A percentile compares a stretch with the other conserved stretches of the same genome.
phyloP scores from a whole-genome alignment of 2,329 filamentous ascomycete species.

The Celoporthe dispersa region DNA sequence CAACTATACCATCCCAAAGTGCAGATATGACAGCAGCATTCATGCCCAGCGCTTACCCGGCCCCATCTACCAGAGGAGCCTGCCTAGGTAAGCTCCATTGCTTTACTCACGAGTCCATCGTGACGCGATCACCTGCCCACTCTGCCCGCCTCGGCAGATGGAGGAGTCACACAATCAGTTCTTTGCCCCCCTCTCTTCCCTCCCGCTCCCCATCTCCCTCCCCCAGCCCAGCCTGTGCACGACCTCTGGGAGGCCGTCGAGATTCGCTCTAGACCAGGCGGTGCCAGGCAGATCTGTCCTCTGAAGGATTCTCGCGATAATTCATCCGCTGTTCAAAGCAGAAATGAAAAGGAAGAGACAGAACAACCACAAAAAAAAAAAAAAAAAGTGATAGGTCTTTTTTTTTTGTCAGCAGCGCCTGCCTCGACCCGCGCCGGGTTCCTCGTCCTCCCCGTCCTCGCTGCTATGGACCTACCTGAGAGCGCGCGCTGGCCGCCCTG shows the following conservation, averaged over 20 bases:
- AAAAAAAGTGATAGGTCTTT: not conserved
- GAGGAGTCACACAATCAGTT: not conserved
- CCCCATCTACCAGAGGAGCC: not conserved
- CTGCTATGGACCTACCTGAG: not conserved
- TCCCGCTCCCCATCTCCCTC: too few species aligned
- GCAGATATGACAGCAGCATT: not conserved
- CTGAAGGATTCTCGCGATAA: not conserved
- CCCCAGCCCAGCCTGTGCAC: too few species aligned
- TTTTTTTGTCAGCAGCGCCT: not conserved
- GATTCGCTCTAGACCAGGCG: not conserved
- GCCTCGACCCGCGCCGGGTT: not conserved
- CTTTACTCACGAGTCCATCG: not conserved
- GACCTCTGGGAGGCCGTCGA: too few species aligned
- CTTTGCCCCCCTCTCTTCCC: too few species aligned
- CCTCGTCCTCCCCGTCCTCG: not conserved
- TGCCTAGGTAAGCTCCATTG: not conserved
- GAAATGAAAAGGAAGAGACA: not conserved
- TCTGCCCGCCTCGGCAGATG: not conserved
- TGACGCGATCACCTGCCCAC: not conserved
- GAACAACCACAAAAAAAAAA: too few species aligned
- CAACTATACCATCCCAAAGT: not conserved
- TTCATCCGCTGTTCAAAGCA: not conserved
- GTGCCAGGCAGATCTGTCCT: not conserved
- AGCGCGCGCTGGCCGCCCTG: not conserved
- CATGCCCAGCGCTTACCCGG: not conserved